A percentile compares a stretch with the other conserved stretches of the same genome.
Conservation (phyloP, 1,284 basidiomycete genomes). For the Earliella scabrosa region DNA sequence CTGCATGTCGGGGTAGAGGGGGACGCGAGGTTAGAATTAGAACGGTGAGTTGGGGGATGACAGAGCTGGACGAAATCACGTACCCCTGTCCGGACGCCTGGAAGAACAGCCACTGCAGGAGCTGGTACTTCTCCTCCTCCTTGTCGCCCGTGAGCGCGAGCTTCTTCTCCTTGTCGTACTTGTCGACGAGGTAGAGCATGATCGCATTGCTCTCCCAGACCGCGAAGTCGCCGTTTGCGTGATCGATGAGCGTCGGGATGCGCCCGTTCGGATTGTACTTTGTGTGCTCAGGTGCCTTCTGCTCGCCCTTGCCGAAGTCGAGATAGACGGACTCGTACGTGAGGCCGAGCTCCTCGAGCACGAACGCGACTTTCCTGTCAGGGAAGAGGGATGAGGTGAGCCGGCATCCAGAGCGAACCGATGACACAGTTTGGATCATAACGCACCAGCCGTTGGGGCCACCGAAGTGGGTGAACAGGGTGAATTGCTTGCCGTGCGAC, state of each 20-base stretch:
- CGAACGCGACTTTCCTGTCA: slow-evolving; percentile 32
- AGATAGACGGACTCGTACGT: slow-evolving; percentile 36
- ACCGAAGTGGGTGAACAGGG: slow-evolving; percentile 27
- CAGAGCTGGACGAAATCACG: background rate
- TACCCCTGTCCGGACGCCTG: slow-evolving; percentile 36
- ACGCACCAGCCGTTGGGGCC: slow-evolving; percentile 3
- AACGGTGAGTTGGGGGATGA: background rate
- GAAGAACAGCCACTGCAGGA: slow-evolving; percentile 37
- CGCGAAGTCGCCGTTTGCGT: slow-evolving; percentile 36
- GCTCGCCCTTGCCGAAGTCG: background rate
- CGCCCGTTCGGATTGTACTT: slow-evolving; percentile 39
- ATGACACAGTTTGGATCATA: background rate
- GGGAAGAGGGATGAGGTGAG: background rate
- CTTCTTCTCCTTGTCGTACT: slow-evolving; percentile 38
- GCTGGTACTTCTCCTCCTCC: slow-evolving; percentile 27
- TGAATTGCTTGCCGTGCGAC: slow-evolving; percentile 21
- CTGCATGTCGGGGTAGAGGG: background rate
- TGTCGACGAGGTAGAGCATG: slow-evolving; percentile 37
- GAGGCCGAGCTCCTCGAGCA: slow-evolving; percentile 35
- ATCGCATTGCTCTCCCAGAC: slow-evolving; percentile 39
- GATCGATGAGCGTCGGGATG: slow-evolving; percentile 41
- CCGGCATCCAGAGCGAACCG: background rate
- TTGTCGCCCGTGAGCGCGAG: slow-evolving; percentile 30
- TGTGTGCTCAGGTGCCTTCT: slow-evolving; percentile 14
- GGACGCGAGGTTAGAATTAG: background rate